Percentiles rank a stretch among this genome's conserved stretches.
phyloP scores from a whole-genome alignment of 805 yeast species.

The Maudiozyma bulderi region DNA sequence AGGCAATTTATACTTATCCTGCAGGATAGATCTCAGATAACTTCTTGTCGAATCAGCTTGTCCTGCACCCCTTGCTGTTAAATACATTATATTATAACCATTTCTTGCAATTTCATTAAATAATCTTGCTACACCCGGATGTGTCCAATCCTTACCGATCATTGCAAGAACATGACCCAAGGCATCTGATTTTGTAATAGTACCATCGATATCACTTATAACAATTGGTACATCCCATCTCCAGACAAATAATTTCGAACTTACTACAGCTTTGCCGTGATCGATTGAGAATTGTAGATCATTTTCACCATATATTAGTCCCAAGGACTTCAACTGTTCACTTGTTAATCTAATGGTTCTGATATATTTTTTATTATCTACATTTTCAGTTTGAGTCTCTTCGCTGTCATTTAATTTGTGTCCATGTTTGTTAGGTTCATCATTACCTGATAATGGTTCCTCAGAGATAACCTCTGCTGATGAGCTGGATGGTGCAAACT shows the following conservation, averaged over 20 bases:
- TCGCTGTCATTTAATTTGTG: neutral
- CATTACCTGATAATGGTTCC: neutral
- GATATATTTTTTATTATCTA: slow-evolving; percentile 39
- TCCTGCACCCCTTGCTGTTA: slow-evolving; percentile 93
- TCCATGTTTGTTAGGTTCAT: neutral
- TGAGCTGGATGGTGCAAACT: slow-evolving; percentile 2
- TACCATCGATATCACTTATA: slow-evolving; percentile 95
- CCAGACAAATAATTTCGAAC: slow-evolving; percentile 76
- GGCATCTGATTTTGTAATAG: slow-evolving; percentile 96
- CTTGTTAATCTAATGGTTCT: slow-evolving; percentile 86
- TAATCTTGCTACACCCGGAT: slow-evolving; percentile 84
- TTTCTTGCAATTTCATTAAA: slow-evolving; percentile 79
- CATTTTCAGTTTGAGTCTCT: no score
- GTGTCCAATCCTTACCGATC: slow-evolving; percentile 97
- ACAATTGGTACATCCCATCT: slow-evolving; percentile 77
- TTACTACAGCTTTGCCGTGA: slow-evolving; percentile 69
- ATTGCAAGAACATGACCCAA: slow-evolving; percentile 89
- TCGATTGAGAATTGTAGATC: slow-evolving; percentile 70
- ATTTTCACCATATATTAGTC: slow-evolving; percentile 71
- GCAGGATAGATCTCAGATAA: slow-evolving; percentile 68
- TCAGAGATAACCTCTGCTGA: neutral
- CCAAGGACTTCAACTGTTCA: slow-evolving; percentile 70
- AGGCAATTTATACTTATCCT: slow-evolving; percentile 67
- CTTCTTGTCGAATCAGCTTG: slow-evolving; percentile 87
- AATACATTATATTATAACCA: slow-evolving; percentile 87